Conservation (phyloP, 176 grass and related monocot genomes). For the Alloteropsis semialata region DNA sequence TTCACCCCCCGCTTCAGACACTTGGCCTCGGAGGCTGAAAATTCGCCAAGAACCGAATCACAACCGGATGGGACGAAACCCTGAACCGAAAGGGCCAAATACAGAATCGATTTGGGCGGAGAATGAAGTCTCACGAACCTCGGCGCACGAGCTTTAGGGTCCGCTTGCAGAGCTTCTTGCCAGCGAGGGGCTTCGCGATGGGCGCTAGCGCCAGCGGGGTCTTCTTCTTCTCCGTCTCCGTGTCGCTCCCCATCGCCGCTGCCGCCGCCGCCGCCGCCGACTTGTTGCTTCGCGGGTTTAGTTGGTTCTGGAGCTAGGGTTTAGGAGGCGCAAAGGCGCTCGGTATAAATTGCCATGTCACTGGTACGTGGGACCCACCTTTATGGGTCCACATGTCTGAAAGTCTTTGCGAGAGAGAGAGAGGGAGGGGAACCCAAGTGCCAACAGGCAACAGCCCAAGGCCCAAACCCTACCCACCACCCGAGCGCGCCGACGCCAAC, state of each 20-base stretch:
- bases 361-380: neutral
- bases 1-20: conserved; percentile 95
- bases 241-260: conserved; percentile 50
- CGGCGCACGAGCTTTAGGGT: conserved; percentile 87
- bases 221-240: conserved; percentile 49
- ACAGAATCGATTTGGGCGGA: neutral
- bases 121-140: conserved; percentile 33
- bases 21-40: conserved; percentile 74
- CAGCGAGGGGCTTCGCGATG: conserved; percentile 85
- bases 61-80: neutral
- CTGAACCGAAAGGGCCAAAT: neutral
- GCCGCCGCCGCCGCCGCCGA: conserved; percentile 1
- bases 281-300: neutral
- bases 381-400: neutral
- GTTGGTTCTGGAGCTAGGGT: conserved; percentile 35
- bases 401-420: neutral
- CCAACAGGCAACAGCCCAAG: neutral
- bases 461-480: conserved; percentile 15
- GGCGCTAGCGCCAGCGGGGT: conserved; percentile 39
- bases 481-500: neutral
- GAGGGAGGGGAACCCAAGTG: neutral
- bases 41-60: neutral
- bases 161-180: conserved; percentile 76
- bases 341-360: conserved; percentile 14
- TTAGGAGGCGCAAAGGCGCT: neutral